A percentile compares a stretch with the other conserved stretches of the same genome.
Conservation (phyloP, 805 yeast genomes). For the Spathaspora girioi region DNA sequence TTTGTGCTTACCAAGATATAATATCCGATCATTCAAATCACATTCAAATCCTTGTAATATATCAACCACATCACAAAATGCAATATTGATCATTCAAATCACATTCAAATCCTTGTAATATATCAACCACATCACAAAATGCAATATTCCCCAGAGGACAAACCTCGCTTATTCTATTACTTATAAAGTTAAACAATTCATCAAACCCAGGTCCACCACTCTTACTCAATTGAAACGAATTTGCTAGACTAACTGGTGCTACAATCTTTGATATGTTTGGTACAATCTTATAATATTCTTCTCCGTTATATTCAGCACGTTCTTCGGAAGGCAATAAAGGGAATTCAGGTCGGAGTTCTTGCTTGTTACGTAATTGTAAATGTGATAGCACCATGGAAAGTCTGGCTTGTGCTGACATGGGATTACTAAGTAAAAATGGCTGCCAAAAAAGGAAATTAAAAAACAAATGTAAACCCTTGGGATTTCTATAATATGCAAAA, state of each 20-base stretch:
- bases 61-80: not conserved
- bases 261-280: not conserved
- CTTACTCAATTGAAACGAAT: not conserved
- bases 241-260: not conserved
- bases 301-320: constrained; percentile 11
- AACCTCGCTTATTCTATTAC: not conserved
- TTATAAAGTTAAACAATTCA: not conserved
- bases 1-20: not conserved
- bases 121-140: not conserved
- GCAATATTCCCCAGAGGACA: not conserved
- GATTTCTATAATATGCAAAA: not conserved
- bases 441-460: not conserved
- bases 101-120: not conserved
- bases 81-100: not conserved
- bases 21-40: not conserved
- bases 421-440: not conserved
- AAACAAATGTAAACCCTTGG: not conserved
- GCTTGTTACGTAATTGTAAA: constrained; percentile 5
- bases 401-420: constrained; percentile 11
- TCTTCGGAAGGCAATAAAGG: constrained; percentile 14
- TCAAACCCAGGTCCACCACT: not conserved
- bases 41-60: not conserved
- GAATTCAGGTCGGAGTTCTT: constrained; percentile 11
- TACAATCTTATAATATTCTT: not conserved
- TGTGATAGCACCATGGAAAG: constrained; percentile 17